These are phyloP conservation scores for Corchorus capsularis DNA, from an alignment of 345 rosid species.

Conservation along the genomic window DNA sequence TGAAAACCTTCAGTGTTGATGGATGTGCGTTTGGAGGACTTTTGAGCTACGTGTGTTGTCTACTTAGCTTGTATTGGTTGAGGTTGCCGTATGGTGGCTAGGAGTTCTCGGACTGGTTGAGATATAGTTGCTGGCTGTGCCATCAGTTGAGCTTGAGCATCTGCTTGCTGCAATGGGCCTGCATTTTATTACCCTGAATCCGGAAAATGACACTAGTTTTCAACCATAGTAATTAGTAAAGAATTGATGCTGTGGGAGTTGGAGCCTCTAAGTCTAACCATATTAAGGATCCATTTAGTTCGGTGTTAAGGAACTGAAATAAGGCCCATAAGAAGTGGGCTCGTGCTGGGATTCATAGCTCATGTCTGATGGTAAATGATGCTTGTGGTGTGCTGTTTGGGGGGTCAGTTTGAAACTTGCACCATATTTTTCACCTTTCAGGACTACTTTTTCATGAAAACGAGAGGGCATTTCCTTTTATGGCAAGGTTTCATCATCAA, in stretches of 20 bases:
- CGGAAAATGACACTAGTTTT: background rate
- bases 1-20: too few species aligned
- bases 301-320: background rate
- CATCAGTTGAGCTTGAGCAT: background rate
- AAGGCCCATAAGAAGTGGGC: background rate
- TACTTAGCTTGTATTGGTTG: background rate
- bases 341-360: background rate
- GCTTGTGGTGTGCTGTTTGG: background rate
- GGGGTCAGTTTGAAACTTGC: background rate
- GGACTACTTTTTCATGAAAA: background rate
- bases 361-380: too few species aligned
- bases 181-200: background rate
- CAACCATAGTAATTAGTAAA: too few species aligned
- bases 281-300: background rate
- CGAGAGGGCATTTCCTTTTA: background rate
- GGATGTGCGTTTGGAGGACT: too few species aligned
- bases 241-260: background rate
- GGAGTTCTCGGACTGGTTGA: too few species aligned
- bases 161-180: too few species aligned
- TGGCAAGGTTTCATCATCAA: background rate
- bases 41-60: too few species aligned
- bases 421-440: too few species aligned
- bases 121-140: background rate
- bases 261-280: too few species aligned
- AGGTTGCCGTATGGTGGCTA: background rate